These are phyloP conservation scores for Diaporthe batatas DNA, from an alignment of 2,329 filamentous ascomycete species.

Conservation along the genomic window DNA sequence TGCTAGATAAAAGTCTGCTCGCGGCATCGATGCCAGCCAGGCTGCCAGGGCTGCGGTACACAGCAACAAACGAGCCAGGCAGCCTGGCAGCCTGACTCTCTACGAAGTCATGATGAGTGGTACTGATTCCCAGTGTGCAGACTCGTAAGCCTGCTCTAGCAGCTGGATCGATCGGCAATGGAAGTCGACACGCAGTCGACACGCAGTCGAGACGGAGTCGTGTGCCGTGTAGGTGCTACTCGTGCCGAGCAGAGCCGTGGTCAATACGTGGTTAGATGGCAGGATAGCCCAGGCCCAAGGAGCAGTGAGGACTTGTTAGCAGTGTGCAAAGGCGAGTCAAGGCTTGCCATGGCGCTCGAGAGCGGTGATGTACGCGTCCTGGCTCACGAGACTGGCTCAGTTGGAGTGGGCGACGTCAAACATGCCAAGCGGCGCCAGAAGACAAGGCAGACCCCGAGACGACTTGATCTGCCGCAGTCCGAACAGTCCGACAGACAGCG, in stretches of 20 bases:
- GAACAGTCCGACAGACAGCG: slow-evolving; percentile 12
- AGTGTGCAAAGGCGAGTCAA: slow-evolving; percentile 9
- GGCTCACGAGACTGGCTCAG: slow-evolving; percentile 29
- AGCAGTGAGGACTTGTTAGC: slow-evolving; percentile 1
- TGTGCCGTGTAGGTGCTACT: slow-evolving; percentile 5
- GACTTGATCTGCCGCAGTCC: slow-evolving; percentile 26
- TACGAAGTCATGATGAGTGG: slow-evolving; percentile 18
- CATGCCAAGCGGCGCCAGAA: slow-evolving; percentile 37
- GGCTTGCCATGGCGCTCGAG: slow-evolving; percentile 26
- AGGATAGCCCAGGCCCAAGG: neutral
- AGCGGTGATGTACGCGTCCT: slow-evolving; percentile 22
- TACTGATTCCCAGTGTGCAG: neutral
- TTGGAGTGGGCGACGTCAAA: slow-evolving; percentile 36
- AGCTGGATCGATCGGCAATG: slow-evolving; percentile 1
- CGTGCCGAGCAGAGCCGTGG: slow-evolving; percentile 6
- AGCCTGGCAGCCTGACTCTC: slow-evolving; percentile 19
- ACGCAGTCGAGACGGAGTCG: neutral
- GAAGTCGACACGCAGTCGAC: neutral
- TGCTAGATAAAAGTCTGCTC: slow-evolving; percentile 1
- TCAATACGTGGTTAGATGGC: slow-evolving; percentile 13
- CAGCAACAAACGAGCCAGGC: no score
- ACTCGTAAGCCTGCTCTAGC: neutral
- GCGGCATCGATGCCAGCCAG: slow-evolving; percentile 1
- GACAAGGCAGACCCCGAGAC: slow-evolving; percentile 30
- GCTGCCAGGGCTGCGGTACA: neutral